A percentile compares a stretch with the other conserved stretches of the same genome.
These are phyloP conservation scores for Coelastrella sp. DNA, from an alignment of 139 green algal genomes.

Conservation along the genomic window DNA sequence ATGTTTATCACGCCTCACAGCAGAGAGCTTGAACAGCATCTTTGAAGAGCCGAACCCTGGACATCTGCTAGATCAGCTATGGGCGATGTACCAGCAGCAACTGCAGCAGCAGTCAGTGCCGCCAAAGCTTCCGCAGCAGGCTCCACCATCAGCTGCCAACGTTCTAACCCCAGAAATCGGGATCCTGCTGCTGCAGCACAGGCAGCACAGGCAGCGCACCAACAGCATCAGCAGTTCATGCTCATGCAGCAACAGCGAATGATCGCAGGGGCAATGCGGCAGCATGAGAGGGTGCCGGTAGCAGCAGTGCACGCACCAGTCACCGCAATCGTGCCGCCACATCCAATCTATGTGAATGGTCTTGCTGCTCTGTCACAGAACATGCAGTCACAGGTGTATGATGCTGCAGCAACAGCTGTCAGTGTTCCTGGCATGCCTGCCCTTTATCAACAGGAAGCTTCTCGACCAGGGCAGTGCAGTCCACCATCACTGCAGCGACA, in stretches of 20 bases:
- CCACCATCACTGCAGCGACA: slow-evolving; percentile 2
- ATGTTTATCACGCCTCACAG: not conserved
- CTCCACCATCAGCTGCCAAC: not conserved
- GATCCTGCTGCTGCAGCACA: too few relatives aligned
- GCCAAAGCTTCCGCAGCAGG: not conserved
- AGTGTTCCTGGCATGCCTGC: not conserved
- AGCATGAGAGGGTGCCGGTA: too few relatives aligned
- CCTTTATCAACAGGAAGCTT: not conserved
- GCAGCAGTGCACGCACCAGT: too few relatives aligned
- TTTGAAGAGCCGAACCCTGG: not conserved
- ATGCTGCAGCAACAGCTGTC: not conserved
- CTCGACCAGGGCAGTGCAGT: not conserved
- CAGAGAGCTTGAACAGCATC: not conserved
- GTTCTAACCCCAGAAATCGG: not conserved
- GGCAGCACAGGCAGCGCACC: too few relatives aligned
- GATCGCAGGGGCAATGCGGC: too few relatives aligned
- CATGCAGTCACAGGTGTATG: not conserved
- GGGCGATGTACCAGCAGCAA: slow-evolving; percentile 12
- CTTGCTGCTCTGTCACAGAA: not conserved
- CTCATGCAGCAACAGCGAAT: too few relatives aligned
- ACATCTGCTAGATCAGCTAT: not conserved
- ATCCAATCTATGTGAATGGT: too few relatives aligned
- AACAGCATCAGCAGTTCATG: too few relatives aligned
- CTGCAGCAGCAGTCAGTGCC: slow-evolving; percentile 14
- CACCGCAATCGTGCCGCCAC: too few relatives aligned